Evolutionary conservation across 441 rosid species (phyloP).

Genomic region (Pelargonium australe): DNA sequence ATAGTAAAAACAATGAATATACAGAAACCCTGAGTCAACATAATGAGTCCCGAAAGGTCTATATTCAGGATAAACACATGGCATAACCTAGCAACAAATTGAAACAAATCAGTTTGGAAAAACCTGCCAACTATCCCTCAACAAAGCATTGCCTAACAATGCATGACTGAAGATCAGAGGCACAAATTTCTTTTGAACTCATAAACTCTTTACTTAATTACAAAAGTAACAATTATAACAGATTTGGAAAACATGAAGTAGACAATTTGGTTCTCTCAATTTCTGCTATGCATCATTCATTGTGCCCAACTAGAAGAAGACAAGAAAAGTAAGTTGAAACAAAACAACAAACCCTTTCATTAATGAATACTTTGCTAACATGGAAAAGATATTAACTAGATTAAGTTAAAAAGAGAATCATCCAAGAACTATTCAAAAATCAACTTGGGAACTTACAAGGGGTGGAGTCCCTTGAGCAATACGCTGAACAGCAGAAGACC

Average conservation of each 20-base stretch:
- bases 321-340: neutral
- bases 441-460: conserved; percentile 64
- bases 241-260: too few species aligned
- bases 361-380: conserved; percentile 1
- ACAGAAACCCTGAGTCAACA: conserved; percentile 10
- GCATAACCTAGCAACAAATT: neutral
- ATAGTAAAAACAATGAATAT: neutral
- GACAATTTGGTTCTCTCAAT: too few species aligned
- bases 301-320: neutral
- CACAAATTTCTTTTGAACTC: neutral
- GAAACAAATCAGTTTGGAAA: neutral
- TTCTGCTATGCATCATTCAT: neutral
- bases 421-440: conserved; percentile 18
- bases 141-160: neutral
- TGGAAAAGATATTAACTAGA: neutral
- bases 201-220: neutral
- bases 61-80: neutral
- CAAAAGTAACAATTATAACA: too few species aligned
- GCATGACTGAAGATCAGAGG: neutral
- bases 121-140: neutral
- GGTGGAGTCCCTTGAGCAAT: conserved; percentile 99
- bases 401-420: conserved; percentile 10
- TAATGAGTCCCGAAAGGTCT: neutral
- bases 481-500: conserved; percentile 83
- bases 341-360: neutral